Base-by-base conservation (phyloP, 2,329 filamentous ascomycete species). In the Colletotrichum tanaceti region DNA sequence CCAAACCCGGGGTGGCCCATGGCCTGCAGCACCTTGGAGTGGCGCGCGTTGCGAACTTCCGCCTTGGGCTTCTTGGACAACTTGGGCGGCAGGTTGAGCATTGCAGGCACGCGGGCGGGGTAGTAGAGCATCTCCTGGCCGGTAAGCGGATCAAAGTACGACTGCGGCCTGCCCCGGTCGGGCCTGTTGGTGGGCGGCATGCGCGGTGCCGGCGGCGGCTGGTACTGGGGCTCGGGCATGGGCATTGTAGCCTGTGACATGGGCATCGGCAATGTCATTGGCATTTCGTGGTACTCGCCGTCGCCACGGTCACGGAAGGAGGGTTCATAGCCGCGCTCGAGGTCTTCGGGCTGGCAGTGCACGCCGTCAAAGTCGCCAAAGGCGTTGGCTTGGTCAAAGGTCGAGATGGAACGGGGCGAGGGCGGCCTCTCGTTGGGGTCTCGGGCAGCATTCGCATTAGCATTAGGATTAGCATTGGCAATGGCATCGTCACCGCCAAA, bases 111-210 rank as follows among this genome's bases (percentile, higher is more conserved):
- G 1, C 93, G 94, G 3, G 96, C 96, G 16, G 96, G 96, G 77
- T 99, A 99, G 79, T 91, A 98, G 11, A 97, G 89, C 93, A 98
- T 97, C 73, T 90, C 85, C 72, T 95, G 89, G 5, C 89, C 91
- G 1, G 90, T 90, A 32, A 85, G 83, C 1, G 88, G 88, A 74
- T 90, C 85, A 74, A 88, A 80, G 76, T 89, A 90, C 1, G 89
- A 89, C 70, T 86, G 84, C 13, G 88, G 85, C 20, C 81, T 79
- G 2, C 79, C 76, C 71, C 77, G 75, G 20, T 65, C 49, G 24
- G 49, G 58, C 43, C 74, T 74, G 38, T 73, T 63, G 54, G 69
- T 72, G 38, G 70, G 77, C 53, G 71, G 76, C 70, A 62, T 73
- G 70, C 20, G 53, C 24, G 70, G 50, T 1, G 71, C 64, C 16